Evolutionary conservation across 495 filamentous ascomycete genomes (phyloP).

Genomic region (Usnea hakonensis): DNA sequence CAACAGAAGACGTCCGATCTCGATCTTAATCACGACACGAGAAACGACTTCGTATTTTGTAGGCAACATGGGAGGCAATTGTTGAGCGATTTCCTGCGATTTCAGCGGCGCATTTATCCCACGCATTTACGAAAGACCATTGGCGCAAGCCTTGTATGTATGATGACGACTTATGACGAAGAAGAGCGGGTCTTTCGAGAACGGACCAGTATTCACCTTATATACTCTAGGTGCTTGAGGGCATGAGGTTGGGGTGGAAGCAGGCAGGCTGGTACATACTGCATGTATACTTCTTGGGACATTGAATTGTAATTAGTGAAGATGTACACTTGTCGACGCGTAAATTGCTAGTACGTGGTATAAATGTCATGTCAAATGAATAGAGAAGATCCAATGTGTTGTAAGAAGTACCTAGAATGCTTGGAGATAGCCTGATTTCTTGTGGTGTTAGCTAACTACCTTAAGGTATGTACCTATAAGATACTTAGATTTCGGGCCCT

Average conservation of each 20-base stretch:
- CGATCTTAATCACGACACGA: constrained; percentile 12
- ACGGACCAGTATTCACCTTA: not conserved
- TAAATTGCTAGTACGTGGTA: not conserved
- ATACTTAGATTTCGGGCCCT: too few species aligned
- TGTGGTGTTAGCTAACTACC: too few species aligned
- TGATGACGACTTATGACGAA: constrained; percentile 3
- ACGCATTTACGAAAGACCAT: constrained; percentile 21
- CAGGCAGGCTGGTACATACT: constrained; percentile 14
- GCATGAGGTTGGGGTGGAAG: constrained; percentile 2
- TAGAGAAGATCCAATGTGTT: not conserved
- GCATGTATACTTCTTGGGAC: constrained; percentile 15
- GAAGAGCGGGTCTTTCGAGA: not conserved
- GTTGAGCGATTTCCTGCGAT: constrained; percentile 15
- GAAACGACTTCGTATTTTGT: constrained; percentile 7
- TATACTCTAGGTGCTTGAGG: constrained; percentile 10
- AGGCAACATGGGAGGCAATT: not conserved
- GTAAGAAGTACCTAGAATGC: not conserved
- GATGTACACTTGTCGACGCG: too few species aligned
- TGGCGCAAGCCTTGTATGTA: constrained; percentile 20
- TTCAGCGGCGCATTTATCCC: constrained; percentile 15
- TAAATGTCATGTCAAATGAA: not conserved
- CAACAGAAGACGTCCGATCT: not conserved
- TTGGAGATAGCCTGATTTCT: too few species aligned
- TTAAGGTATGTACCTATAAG: too few species aligned
- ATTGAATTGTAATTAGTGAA: not conserved